Conservation (phyloP, 805 yeast species). For the Kodamaea jinghongensis region DNA sequence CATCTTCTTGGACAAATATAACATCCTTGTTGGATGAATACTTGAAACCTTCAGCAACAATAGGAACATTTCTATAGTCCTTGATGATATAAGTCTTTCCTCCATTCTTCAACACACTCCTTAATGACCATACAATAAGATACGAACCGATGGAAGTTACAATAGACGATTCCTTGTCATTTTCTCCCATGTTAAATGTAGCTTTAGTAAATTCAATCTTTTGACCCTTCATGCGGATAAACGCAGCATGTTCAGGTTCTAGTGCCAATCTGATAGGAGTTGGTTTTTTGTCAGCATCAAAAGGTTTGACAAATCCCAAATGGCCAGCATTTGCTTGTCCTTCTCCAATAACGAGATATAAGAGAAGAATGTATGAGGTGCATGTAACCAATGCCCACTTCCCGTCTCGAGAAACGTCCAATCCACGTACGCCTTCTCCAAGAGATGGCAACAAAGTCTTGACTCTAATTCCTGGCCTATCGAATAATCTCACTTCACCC, state of each 20-base stretch:
- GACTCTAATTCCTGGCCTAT: slow-evolving; percentile 70
- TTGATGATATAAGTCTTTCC: slow-evolving; percentile 57
- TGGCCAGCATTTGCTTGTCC: slow-evolving; percentile 57
- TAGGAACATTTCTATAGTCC: slow-evolving; percentile 50
- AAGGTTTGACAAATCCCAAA: slow-evolving; percentile 63
- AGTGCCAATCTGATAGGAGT: slow-evolving; percentile 65
- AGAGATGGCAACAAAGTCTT: slow-evolving; percentile 78
- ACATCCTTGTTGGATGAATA: slow-evolving; percentile 71
- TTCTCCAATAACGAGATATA: slow-evolving; percentile 61
- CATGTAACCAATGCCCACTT: slow-evolving; percentile 81
- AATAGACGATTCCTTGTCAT: slow-evolving; percentile 63
- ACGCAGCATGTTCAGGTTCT: slow-evolving; percentile 69
- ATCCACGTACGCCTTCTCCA: slow-evolving; percentile 68
- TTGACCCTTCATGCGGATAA: slow-evolving; percentile 41
- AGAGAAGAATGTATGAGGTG: slow-evolving; percentile 62
- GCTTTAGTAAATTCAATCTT: slow-evolving; percentile 67
- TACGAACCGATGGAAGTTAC: slow-evolving; percentile 81
- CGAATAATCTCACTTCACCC: slow-evolving; percentile 77
- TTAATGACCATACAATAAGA: slow-evolving; percentile 76
- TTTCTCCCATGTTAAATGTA: slow-evolving; percentile 70
- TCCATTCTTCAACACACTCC: slow-evolving; percentile 42
- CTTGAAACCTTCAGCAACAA: slow-evolving; percentile 76
- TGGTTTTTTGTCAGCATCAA: slow-evolving; percentile 64
- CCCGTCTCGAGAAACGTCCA: slow-evolving; percentile 78
- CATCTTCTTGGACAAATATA: slow-evolving; percentile 70